Conservation (phyloP, 306 rosid species). For the Gastrolobium bilobum region DNA sequence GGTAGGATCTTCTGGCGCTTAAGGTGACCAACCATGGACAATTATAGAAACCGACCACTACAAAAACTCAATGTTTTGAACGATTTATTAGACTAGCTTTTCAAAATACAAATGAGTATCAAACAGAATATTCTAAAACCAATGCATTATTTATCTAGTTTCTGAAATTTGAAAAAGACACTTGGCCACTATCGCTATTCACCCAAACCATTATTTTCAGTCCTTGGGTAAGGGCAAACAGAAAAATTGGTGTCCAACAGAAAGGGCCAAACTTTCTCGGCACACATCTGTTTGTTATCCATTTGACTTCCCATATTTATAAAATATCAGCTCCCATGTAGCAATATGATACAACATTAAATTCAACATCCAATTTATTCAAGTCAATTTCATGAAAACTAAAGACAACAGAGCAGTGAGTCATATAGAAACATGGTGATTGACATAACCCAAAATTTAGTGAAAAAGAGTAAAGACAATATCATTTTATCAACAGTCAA, state of each 20-base stretch:
- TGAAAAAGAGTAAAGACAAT: neutral
- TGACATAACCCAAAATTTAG: neutral
- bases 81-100: neutral
- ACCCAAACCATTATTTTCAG: neutral
- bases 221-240: neutral
- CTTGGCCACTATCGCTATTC: neutral
- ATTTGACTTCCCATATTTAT: neutral
- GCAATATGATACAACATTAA: neutral
- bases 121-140: neutral
- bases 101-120: neutral
- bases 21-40: neutral
- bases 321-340: slow-evolving; percentile 5
- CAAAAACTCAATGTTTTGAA: neutral
- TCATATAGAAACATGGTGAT: slow-evolving; percentile 16
- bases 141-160: neutral
- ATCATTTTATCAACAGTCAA: neutral
- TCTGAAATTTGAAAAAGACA: neutral
- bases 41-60: neutral
- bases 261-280: too few species aligned
- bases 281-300: neutral
- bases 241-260: neutral
- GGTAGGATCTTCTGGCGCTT: neutral
- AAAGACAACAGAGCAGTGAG: slow-evolving; percentile 15
- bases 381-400: slow-evolving; percentile 14
- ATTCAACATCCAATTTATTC: slow-evolving; percentile 24